A percentile compares a stretch with the other conserved stretches of the same genome.
Evolutionary conservation across 768 basidiomycete species (phyloP).

Genomic region (Phanerochaete sordida): DNA sequence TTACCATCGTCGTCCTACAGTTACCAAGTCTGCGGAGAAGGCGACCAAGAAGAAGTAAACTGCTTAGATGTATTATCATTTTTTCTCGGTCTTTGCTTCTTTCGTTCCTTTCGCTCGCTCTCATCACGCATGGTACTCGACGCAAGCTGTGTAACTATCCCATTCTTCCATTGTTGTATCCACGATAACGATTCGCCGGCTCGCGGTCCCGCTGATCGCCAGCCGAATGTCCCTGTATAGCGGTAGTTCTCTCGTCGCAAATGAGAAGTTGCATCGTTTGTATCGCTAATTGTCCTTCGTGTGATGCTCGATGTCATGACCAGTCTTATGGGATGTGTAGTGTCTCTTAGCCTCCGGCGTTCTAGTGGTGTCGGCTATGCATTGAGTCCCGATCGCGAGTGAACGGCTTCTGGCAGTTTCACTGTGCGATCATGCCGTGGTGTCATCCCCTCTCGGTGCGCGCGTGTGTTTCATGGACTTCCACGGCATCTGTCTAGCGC

Average conservation of each 20-base stretch:
- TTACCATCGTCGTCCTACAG: slow-evolving; percentile 32
- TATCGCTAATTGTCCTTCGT: slow-evolving; percentile 15
- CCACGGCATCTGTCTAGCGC: no score
- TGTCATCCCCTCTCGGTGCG: no score
- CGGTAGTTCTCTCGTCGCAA: slow-evolving; percentile 24
- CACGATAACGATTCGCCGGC: slow-evolving; percentile 31
- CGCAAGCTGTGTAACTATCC: slow-evolving; percentile 29
- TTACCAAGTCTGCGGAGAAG: slow-evolving; percentile 96
- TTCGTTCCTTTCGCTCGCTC: slow-evolving; percentile 36
- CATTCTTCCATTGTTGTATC: slow-evolving; percentile 31
- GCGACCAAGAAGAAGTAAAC: slow-evolving; percentile 92
- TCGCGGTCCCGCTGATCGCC: slow-evolving; percentile 15
- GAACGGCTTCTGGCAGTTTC: no score
- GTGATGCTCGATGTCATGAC: neutral
- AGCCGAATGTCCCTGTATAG: slow-evolving; percentile 30
- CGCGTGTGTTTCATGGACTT: no score
- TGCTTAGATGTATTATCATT: slow-evolving; percentile 44
- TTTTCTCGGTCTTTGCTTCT: slow-evolving; percentile 38
- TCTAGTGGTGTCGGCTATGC: no score
- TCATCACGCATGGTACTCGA: slow-evolving; percentile 35
- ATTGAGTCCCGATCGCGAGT: no score
- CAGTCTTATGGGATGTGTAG: no score
- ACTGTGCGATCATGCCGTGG: no score
- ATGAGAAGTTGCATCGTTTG: slow-evolving; percentile 30
- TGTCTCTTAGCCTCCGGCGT: no score